phyloP scores from a whole-genome alignment of 2,329 filamentous ascomycete genomes.

The Penicillium sp. region DNA sequence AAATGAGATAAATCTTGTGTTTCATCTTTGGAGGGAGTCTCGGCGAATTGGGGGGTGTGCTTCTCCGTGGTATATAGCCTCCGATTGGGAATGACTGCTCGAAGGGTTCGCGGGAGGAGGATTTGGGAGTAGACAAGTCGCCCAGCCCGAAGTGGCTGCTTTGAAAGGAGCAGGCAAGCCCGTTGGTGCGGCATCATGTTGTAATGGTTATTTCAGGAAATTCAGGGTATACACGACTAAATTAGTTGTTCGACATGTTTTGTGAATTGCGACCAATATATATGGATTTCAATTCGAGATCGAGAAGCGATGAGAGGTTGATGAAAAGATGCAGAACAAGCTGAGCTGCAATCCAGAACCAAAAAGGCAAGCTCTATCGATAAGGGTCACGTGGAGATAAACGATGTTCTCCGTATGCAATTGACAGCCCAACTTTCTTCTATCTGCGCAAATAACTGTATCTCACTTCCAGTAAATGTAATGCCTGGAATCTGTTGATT shows the following conservation, averaged over 20 bases:
- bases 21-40: conserved; percentile 15
- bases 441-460: neutral
- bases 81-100: conserved; percentile 3
- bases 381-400: conserved; percentile 24
- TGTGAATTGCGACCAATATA: neutral
- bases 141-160: conserved; percentile 4
- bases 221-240: neutral
- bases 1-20: conserved; percentile 57
- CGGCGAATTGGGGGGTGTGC: conserved; percentile 4
- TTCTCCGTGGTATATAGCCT: conserved; percentile 27
- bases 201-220: neutral
- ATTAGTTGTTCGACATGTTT: neutral
- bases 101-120: conserved; percentile 9
- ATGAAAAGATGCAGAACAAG: neutral
- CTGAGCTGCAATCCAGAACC: conserved; percentile 1
- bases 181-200: conserved; percentile 10
- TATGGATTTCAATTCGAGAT: neutral
- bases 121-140: conserved; percentile 5
- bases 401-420: too few relatives aligned
- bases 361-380: conserved; percentile 7
- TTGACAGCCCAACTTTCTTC: too few relatives aligned
- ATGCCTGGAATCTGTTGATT: too few relatives aligned
- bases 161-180: conserved; percentile 6
- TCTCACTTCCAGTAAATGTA: too few relatives aligned
- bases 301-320: neutral